A percentile compares a stretch with the other conserved stretches of the same genome.
Conservation (phyloP, 176 grass and related monocot genomes). For the Triticum timopheevii region DNA sequence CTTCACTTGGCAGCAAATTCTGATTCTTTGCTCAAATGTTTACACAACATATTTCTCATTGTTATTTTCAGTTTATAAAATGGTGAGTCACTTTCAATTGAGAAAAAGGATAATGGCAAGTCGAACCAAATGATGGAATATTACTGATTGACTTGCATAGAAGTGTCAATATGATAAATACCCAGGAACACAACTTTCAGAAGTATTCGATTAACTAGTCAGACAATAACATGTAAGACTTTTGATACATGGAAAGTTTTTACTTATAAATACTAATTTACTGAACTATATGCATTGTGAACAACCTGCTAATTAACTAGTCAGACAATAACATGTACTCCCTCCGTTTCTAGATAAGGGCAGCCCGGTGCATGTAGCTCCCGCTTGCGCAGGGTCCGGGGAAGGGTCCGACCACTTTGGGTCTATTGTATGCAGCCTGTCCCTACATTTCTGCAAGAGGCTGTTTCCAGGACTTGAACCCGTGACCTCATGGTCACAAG, state of each 20-base stretch:
- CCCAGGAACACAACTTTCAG: constrained; percentile 7
- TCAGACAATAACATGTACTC: too few species aligned
- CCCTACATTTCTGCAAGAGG: too few species aligned
- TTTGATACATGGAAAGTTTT: not conserved
- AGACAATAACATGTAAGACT: not conserved
- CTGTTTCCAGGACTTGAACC: too few species aligned
- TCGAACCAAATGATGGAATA: not conserved
- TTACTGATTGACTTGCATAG: constrained; percentile 30
- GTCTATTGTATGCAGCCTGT: too few species aligned
- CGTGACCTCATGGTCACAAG: too few species aligned
- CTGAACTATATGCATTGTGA: not conserved
- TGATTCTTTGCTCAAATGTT: not conserved
- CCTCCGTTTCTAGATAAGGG: too few species aligned
- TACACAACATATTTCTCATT: not conserved
- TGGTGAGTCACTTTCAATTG: constrained; percentile 11
- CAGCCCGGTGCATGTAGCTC: too few species aligned
- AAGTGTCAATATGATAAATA: constrained; percentile 11
- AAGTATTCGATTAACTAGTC: not conserved
- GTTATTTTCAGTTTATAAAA: constrained; percentile 7
- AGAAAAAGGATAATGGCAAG: not conserved
- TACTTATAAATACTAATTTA: not conserved
- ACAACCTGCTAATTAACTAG: too few species aligned
- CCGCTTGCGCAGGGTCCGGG: too few species aligned
- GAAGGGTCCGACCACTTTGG: too few species aligned
- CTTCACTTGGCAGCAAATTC: not conserved